A percentile compares a stretch with the other conserved stretches of the same genome.
Evolutionary conservation across 371 early-diverging fungal genomes (phyloP).

Genomic region (Furculomyces boomerangus): DNA sequence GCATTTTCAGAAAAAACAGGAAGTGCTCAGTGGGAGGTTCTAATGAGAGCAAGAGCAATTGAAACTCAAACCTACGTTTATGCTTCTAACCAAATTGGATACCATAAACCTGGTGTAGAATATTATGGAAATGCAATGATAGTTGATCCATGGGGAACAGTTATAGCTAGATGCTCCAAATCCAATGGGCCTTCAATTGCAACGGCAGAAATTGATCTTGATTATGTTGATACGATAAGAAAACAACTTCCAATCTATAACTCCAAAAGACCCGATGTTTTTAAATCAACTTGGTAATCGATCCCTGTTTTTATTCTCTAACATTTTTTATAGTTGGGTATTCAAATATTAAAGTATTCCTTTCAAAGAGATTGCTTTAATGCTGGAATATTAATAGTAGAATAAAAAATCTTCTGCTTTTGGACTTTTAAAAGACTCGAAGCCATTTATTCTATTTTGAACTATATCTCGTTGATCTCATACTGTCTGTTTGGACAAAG

Average conservation of each 20-base stretch:
- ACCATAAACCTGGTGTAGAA: slow-evolving; percentile 31
- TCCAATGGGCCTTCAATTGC: slow-evolving; percentile 29
- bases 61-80: slow-evolving; percentile 67
- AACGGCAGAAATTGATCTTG: slow-evolving; percentile 41
- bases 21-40: slow-evolving; percentile 65
- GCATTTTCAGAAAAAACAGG: slow-evolving; percentile 75
- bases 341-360: too few species aligned
- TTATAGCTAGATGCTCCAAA: slow-evolving; percentile 42
- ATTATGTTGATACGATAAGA: slow-evolving; percentile 35
- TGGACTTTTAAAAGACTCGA: too few species aligned
- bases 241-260: slow-evolving; percentile 51
- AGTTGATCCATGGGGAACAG: slow-evolving; percentile 48
- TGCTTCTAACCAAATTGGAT: slow-evolving; percentile 61
- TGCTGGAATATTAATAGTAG: too few species aligned
- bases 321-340: too few species aligned
- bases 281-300: too few species aligned
- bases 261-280: slow-evolving; percentile 50
- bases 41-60: slow-evolving; percentile 67
- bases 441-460: too few species aligned
- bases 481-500: too few species aligned
- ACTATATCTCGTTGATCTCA: too few species aligned
- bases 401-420: too few species aligned
- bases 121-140: slow-evolving; percentile 73
- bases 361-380: too few species aligned
- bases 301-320: too few species aligned